Conservation (phyloP, 2,329 filamentous ascomycete genomes). For the Macrophomina phaseolina region DNA sequence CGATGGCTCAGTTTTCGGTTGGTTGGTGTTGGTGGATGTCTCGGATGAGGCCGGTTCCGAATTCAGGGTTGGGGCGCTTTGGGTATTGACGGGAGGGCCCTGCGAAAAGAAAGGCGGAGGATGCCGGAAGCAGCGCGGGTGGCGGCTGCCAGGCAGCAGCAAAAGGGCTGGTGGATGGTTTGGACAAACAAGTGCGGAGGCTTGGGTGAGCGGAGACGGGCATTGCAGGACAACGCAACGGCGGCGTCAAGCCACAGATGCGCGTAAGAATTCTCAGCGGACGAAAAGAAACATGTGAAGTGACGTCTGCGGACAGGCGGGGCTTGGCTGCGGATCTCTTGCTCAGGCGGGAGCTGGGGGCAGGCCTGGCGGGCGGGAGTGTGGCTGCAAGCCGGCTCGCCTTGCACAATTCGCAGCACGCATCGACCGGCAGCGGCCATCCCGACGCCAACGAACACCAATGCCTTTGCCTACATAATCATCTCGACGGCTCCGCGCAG, state of each 20-base stretch:
- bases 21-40: background rate
- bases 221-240: background rate
- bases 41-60: conserved; percentile 13
- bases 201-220: background rate
- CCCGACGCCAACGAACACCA: conserved; percentile 22
- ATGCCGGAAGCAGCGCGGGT: background rate
- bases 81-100: background rate
- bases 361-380: background rate
- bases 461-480: conserved; percentile 3
- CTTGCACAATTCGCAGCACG: conserved; percentile 19
- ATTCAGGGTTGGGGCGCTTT: background rate
- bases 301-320: conserved; percentile 14
- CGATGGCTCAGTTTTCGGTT: background rate
- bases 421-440: conserved; percentile 1
- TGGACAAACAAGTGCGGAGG: background rate
- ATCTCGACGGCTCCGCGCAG: conserved; percentile 6
- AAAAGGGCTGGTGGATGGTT: background rate
- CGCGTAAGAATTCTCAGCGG: background rate
- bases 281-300: background rate
- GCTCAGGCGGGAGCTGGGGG: background rate
- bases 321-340: conserved; percentile 15
- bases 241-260: background rate
- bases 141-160: background rate
- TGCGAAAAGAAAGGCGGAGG: conserved; percentile 1
- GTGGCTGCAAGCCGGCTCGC: conserved; percentile 12